These are phyloP conservation scores for Pinus tabuliformis DNA, from an alignment of 75 land plant genomes.

Conservation along the genomic window DNA sequence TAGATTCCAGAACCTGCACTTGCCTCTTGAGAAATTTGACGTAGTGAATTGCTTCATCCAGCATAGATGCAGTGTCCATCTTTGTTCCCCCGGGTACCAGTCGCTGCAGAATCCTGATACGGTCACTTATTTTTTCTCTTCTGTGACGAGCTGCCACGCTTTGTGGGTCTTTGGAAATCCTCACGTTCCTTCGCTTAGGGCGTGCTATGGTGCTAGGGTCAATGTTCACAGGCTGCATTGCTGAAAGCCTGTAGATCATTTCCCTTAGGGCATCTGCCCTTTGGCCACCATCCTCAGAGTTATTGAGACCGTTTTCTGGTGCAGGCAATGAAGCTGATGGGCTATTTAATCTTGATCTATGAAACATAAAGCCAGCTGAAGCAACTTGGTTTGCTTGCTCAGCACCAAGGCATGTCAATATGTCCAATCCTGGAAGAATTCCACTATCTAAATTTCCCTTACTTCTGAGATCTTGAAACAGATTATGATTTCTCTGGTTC, in stretches of 20 bases:
- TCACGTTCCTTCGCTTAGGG: slow-evolving; percentile 8
- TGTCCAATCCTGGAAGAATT: neutral
- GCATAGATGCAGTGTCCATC: slow-evolving; percentile 58
- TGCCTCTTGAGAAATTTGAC: slow-evolving; percentile 37
- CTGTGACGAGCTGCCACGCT: slow-evolving; percentile 50
- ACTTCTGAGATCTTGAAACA: neutral
- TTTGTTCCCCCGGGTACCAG: slow-evolving; percentile 48
- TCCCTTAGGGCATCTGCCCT: slow-evolving; percentile 23
- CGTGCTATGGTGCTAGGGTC: slow-evolving; percentile 21
- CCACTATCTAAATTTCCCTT: neutral
- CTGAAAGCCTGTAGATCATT: slow-evolving; percentile 38
- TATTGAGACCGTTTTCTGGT: neutral
- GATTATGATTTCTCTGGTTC: neutral
- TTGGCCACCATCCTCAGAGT: neutral
- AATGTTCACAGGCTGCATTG: slow-evolving; percentile 33
- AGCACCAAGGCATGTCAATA: neutral
- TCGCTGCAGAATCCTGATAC: slow-evolving; percentile 33
- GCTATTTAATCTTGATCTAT: neutral
- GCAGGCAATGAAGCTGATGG: neutral
- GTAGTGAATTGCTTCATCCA: slow-evolving; percentile 52
- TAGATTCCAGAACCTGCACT: too few relatives aligned
- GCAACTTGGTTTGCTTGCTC: neutral
- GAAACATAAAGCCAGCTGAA: neutral
- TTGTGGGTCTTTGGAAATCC: slow-evolving; percentile 34
- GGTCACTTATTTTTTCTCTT: slow-evolving; percentile 34